Base-by-base conservation (phyloP, 2,329 filamentous ascomycete genomes). In the Fusarium sp. region DNA sequence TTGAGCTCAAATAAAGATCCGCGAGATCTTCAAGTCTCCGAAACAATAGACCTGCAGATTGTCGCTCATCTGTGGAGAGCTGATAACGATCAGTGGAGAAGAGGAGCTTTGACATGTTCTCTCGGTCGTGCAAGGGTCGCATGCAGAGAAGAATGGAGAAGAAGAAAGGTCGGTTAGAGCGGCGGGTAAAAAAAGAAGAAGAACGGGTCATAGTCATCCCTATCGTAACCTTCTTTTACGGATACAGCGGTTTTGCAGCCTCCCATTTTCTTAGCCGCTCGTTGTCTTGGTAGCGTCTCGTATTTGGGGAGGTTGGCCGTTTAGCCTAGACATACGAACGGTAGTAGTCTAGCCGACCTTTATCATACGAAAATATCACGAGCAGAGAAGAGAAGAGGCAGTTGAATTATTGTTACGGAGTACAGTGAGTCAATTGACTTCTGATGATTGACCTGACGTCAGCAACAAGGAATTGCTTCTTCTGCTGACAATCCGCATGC, bases 371-470 rank as follows among this genome's bases (percentile, higher is more conserved):
- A 45, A 48, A 58, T 41, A 44, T 34, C 38, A 51, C 61, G 62
- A 51, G 60, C 28, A 38, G 32, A 51, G 60, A 28, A 38, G 17
- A 50, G 15, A 10, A 30, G 12, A 51, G 10, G 34, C 7, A 17
- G n/a, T 32, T 8, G 2, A 34, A 34, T 42, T 5, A 20, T 15
- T 5, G 24, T n/a, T n/a, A 10, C 11, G 30, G 30, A 30, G 30
- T 30, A 13, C 64, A 28, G 24, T 45, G n/a, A 51, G 24, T 62
- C 51, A 42, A 52, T 41, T 44, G 32, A 24, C 44, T 41, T 38
- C 24, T 56, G 14, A 36, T 50, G 38, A 55, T 44, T 63, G 41
- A 39, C 62, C 57, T 72, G 69, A 72, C 62, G 69, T 72, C 68
- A 72, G 62, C 68, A 59, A 58, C 28, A 22, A 66, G 57, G 62